phyloP scores from a whole-genome alignment of 148 eudicot species.

The Spergularia marina region DNA sequence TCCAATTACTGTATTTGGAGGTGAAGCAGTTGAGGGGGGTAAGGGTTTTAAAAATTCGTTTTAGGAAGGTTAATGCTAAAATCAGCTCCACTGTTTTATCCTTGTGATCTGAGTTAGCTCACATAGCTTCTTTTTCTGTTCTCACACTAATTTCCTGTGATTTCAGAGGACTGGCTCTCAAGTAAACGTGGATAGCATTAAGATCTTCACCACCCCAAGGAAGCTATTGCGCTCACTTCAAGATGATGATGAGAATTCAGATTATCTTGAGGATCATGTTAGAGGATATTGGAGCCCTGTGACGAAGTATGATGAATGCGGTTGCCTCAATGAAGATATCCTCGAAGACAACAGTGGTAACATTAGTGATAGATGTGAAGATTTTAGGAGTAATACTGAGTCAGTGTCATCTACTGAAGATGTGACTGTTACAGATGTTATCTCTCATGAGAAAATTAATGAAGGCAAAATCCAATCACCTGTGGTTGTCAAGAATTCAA shows the following conservation, averaged over 20 bases:
- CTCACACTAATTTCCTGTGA: slow-evolving; percentile 12
- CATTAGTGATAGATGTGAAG: slow-evolving; percentile 25
- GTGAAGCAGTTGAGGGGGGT: neutral
- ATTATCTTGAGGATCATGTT: slow-evolving; percentile 36
- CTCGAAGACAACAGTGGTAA: slow-evolving; percentile 21
- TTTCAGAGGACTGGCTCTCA: slow-evolving; percentile 58
- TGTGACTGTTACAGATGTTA: slow-evolving; percentile 20
- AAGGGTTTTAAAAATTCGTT: neutral
- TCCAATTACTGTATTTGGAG: neutral
- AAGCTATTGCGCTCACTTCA: slow-evolving; percentile 76
- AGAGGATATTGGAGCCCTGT: slow-evolving; percentile 43
- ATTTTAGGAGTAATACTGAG: slow-evolving; percentile 40
- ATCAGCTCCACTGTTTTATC: neutral
- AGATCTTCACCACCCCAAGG: slow-evolving; percentile 71
- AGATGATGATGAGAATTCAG: slow-evolving; percentile 42
- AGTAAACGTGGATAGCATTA: slow-evolving; percentile 46
- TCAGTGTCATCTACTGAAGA: slow-evolving; percentile 76
- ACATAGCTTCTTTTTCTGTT: neutral
- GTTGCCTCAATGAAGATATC: slow-evolving; percentile 19
- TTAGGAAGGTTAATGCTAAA: neutral
- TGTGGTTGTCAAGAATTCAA: slow-evolving; percentile 21
- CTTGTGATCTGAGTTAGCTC: neutral
- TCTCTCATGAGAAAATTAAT: slow-evolving; percentile 22
- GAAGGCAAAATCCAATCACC: slow-evolving; percentile 24
- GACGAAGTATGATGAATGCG: slow-evolving; percentile 37